Percentiles rank a stretch among this genome's conserved stretches.
phyloP scores from a whole-genome alignment of 176 grass and related monocot species.

The Rhynchospora pubera region DNA sequence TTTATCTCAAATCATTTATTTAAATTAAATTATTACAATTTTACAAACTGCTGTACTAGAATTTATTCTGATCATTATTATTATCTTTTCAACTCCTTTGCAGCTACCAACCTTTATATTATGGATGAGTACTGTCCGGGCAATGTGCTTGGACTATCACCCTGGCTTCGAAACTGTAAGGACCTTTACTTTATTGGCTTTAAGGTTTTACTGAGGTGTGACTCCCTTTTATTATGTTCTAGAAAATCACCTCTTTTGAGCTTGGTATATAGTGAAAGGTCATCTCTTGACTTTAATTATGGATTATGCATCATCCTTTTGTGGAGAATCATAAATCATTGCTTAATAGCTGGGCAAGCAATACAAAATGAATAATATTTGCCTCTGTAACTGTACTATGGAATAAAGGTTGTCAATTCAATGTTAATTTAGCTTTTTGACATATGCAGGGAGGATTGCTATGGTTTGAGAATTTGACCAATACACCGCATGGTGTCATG shows the following conservation, averaged over 20 bases:
- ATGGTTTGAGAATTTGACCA: conserved; percentile 81
- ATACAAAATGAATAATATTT: conserved; percentile 8
- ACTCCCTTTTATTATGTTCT: not conserved
- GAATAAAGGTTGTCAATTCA: not conserved
- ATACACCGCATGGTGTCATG: conserved; percentile 56
- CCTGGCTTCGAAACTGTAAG: conserved; percentile 81
- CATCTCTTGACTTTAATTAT: not conserved
- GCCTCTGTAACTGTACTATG: not conserved
- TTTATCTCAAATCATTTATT: conserved; percentile 18
- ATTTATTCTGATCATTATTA: not conserved
- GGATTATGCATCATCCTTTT: not conserved
- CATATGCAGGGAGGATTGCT: conserved; percentile 58
- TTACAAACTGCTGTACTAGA: not conserved
- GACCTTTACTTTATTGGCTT: conserved; percentile 1
- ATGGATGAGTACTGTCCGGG: conserved; percentile 73
- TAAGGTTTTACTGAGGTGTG: not conserved
- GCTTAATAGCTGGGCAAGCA: not conserved
- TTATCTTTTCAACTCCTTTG: conserved; percentile 16
- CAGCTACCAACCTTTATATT: conserved; percentile 80
- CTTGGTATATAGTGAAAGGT: not conserved
- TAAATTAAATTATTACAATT: not conserved
- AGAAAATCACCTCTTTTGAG: not conserved
- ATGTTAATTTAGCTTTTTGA: conserved; percentile 10
- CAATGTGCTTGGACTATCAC: conserved; percentile 70
- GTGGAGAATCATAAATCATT: not conserved